Evolutionary conservation across 805 yeast species (phyloP).

Genomic region (Cyberlindnera galapagoensis): DNA sequence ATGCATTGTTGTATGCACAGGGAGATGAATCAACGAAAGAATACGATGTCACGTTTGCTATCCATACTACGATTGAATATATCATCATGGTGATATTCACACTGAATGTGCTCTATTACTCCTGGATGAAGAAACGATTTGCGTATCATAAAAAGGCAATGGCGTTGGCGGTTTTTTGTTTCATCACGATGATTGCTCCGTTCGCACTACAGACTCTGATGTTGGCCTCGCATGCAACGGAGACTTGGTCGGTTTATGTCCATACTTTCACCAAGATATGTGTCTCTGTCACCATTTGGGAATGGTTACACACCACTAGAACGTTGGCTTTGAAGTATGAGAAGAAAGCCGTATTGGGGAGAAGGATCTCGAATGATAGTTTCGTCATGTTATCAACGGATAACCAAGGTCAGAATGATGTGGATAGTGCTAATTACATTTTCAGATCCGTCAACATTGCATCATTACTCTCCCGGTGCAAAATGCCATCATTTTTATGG

Average conservation of each 20-base stretch:
- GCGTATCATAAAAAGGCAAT: constrained; percentile 40
- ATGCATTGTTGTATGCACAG: constrained; percentile 10
- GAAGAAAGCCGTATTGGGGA: constrained; percentile 53
- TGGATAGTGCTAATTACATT: constrained; percentile 11
- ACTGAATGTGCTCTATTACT: constrained; percentile 31
- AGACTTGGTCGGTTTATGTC: constrained; percentile 44
- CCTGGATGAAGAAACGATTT: constrained; percentile 32
- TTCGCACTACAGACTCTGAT: constrained; percentile 32
- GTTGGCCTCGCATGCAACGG: constrained; percentile 31
- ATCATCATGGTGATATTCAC: constrained; percentile 26
- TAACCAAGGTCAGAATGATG: constrained; percentile 3
- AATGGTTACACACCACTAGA: constrained; percentile 55
- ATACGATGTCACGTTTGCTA: constrained; percentile 19
- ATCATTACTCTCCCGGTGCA: no score
- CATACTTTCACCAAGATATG: constrained; percentile 42
- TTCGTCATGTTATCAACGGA: constrained; percentile 16
- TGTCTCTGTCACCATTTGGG: constrained; percentile 53
- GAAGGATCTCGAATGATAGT: constrained; percentile 45
- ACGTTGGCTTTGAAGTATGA: constrained; percentile 44
- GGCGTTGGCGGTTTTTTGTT: constrained; percentile 42
- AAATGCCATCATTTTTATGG: no score
- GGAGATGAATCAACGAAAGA: constrained; percentile 1
- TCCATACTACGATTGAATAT: constrained; percentile 26
- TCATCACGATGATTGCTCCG: constrained; percentile 33
- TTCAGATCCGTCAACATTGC: constrained; percentile 17